A percentile compares a stretch with the other conserved stretches of the same genome.
Evolutionary conservation across 306 rosid species (phyloP).

Genomic region (Psophocarpus tetragonolobus): DNA sequence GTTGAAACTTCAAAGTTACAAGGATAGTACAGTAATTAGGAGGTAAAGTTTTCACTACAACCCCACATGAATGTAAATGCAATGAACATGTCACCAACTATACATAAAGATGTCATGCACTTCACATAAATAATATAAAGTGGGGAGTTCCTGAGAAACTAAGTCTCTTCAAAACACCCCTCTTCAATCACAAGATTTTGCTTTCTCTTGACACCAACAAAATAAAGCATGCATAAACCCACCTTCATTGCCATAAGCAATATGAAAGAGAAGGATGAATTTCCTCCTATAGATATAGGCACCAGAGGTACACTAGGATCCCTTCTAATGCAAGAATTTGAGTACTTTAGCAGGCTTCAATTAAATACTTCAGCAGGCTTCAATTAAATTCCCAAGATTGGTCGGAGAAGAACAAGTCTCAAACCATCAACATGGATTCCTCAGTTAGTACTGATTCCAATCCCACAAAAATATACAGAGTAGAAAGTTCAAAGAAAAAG

Average conservation of each 20-base stretch:
- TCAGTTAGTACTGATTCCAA: conserved; percentile 36
- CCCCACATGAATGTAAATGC: conserved; percentile 46
- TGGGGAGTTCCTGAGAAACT: conserved; percentile 29
- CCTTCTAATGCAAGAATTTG: conserved; percentile 53
- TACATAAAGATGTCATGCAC: conserved; percentile 2
- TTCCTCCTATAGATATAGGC: conserved; percentile 49
- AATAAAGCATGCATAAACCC: conserved; percentile 37
- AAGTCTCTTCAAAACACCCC: conserved; percentile 32
- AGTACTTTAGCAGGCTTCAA: conserved; percentile 47
- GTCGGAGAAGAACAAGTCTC: conserved; percentile 36
- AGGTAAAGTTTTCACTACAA: conserved; percentile 34
- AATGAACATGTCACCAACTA: conserved; percentile 39
- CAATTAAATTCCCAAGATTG: conserved; percentile 29
- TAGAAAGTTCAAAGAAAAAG: conserved; percentile 48
- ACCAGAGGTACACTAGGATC: conserved; percentile 60
- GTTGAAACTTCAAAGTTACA: conserved; percentile 11
- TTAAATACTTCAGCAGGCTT: conserved; percentile 41
- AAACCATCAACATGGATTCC: conserved; percentile 26
- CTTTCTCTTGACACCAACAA: conserved; percentile 37
- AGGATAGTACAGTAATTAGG: conserved; percentile 17
- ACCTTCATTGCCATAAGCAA: conserved; percentile 23
- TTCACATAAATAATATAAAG: conserved; percentile 35
- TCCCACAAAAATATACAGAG: conserved; percentile 27
- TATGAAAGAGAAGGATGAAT: conserved; percentile 37
- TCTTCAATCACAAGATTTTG: conserved; percentile 40